Percentiles rank a stretch among this genome's conserved stretches.
phyloP scores from a whole-genome alignment of 2,329 filamentous ascomycete species.

The Rhynchosporium agropyri region DNA sequence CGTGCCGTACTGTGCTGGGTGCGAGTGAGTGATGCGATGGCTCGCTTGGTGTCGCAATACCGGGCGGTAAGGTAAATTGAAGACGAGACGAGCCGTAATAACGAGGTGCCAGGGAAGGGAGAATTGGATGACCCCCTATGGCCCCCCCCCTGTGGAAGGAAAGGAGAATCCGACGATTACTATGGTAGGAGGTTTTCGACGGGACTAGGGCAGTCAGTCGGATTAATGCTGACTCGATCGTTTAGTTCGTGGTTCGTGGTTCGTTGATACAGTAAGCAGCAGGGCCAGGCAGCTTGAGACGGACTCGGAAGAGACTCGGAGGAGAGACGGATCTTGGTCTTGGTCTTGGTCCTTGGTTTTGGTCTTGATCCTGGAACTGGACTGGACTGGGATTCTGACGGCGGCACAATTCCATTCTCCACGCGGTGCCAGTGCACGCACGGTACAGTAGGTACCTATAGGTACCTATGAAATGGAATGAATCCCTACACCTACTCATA shows the following conservation, averaged over 20 bases:
- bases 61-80: background rate
- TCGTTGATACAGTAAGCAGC: background rate
- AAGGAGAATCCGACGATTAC: background rate
- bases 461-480: no score
- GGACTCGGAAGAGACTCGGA: background rate
- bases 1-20: background rate
- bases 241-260: background rate
- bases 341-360: no score
- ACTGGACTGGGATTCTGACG: no score
- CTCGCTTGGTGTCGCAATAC: slow-evolving; percentile 9
- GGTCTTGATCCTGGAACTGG: no score
- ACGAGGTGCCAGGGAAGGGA: no score
- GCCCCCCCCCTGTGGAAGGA: background rate
- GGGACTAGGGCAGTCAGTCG: background rate
- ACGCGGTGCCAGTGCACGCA: no score
- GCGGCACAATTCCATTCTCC: no score
- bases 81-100: slow-evolving; percentile 11
- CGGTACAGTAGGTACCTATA: no score
- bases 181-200: background rate
- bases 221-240: background rate
- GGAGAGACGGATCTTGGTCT: no score
- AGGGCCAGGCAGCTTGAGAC: background rate
- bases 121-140: no score
- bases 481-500: no score
- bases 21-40: background rate